Percentiles rank a stretch among this genome's conserved stretches.
These are phyloP conservation scores for Nemania sp. DNA, from an alignment of 2,329 filamentous ascomycete genomes.

Conservation along the genomic window DNA sequence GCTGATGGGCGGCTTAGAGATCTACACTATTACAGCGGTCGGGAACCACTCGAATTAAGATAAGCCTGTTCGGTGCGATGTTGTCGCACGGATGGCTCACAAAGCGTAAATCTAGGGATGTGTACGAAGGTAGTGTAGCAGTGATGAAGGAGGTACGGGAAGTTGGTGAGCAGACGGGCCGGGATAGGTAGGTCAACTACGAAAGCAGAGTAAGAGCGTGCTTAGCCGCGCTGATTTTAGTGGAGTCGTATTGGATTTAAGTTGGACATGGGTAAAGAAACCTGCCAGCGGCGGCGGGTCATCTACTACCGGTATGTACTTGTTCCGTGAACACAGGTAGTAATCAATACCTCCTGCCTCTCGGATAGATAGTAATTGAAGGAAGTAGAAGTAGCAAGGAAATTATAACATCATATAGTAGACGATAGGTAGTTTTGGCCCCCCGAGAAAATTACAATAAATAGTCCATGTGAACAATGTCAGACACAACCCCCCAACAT, in stretches of 20 bases:
- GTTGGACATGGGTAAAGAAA: neutral
- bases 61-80: conserved; percentile 2
- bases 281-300: neutral
- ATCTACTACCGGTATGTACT: neutral
- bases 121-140: conserved; percentile 4
- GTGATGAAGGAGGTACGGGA: neutral
- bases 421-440: no score
- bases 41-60: conserved; percentile 4
- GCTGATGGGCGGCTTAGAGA: conserved; percentile 10
- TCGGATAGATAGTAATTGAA: no score
- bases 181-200: conserved; percentile 10
- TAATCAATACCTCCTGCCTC: neutral
- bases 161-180: conserved; percentile 6
- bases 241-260: conserved; percentile 25
- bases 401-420: no score
- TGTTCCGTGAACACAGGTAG: no score
- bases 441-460: no score
- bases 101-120: conserved; percentile 4
- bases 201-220: conserved; percentile 14
- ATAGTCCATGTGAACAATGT: no score
- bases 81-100: conserved; percentile 3
- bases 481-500: no score
- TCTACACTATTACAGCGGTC: conserved; percentile 7
- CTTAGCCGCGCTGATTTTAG: conserved; percentile 17
- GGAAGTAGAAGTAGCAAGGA: no score